Evolutionary conservation across 164 flowering plant species (phyloP).

Genomic region (Annona cherimola): DNA sequence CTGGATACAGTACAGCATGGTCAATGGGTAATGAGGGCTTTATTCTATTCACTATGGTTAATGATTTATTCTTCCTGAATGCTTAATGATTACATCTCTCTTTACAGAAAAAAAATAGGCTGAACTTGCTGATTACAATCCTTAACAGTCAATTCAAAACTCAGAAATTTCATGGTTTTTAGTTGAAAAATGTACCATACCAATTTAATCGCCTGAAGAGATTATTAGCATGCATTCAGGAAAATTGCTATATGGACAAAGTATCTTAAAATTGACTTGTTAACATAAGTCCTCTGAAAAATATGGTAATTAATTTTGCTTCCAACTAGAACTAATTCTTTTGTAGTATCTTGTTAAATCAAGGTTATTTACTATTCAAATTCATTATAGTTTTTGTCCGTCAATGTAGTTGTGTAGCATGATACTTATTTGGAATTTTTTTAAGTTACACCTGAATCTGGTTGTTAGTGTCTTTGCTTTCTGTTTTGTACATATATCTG

Average conservation of each 20-base stretch:
- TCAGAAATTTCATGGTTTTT: too few species aligned
- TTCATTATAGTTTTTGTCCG: too few species aligned
- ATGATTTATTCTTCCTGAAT: not conserved
- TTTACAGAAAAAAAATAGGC: not conserved
- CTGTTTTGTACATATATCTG: not conserved
- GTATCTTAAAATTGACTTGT: too few species aligned
- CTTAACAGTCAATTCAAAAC: not conserved
- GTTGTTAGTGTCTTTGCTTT: not conserved
- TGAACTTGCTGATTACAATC: not conserved
- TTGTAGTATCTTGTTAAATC: not conserved
- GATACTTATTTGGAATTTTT: not conserved
- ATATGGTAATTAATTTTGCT: not conserved
- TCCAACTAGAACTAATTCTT: not conserved
- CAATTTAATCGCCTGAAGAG: too few species aligned
- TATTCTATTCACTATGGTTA: not conserved
- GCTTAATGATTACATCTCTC: not conserved
- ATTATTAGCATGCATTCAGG: too few species aligned
- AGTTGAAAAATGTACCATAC: too few species aligned
- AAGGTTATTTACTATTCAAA: not conserved
- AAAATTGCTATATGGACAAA: too few species aligned
- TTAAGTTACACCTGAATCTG: not conserved
- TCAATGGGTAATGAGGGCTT: conserved; percentile 10
- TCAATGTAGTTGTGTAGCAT: too few species aligned
- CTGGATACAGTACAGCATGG: conserved; percentile 15
- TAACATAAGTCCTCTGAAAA: too few species aligned